Conservation (phyloP, 2,329 filamentous ascomycete genomes). For the Cladosporium oxysporum region DNA sequence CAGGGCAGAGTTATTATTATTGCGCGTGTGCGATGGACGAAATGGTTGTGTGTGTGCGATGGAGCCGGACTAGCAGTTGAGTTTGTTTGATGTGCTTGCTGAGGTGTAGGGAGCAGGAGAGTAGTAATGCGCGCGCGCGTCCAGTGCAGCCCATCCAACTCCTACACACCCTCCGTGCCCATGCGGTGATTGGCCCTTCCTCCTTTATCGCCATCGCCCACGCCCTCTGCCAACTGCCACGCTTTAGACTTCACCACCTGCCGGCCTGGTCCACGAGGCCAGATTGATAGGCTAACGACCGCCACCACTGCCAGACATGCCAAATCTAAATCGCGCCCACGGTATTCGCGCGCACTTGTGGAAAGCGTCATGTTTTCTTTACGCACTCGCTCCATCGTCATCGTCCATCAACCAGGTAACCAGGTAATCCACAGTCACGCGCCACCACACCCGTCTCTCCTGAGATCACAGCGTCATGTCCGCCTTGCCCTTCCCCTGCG, state of each 20-base stretch:
- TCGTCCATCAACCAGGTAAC: not conserved
- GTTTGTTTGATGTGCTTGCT: not conserved
- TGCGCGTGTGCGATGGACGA: conserved; percentile 7
- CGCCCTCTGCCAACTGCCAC: not conserved
- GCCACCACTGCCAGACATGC: not conserved
- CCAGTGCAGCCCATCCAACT: not conserved
- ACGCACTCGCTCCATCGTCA: not conserved
- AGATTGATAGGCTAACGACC: conserved; percentile 14
- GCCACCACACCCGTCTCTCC: not conserved
- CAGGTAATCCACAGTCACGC: not conserved
- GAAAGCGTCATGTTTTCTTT: not conserved
- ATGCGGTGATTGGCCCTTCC: not conserved
- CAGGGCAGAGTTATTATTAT: conserved; percentile 1
- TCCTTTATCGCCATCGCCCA: not conserved
- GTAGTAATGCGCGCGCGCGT: not conserved
- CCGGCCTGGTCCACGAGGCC: conserved; percentile 11
- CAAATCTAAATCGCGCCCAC: conserved; percentile 9
- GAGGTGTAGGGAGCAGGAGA: not conserved
- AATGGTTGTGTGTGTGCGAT: conserved; percentile 1
- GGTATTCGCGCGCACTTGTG: conserved; percentile 1
- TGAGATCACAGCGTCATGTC: conserved; percentile 12
- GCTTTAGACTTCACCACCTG: not conserved
- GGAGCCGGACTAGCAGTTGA: not conserved
- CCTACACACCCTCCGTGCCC: not conserved
- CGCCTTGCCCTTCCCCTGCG: not conserved